Conservation (phyloP, 2,329 filamentous ascomycete species). For the Diaporthe amygdali region DNA sequence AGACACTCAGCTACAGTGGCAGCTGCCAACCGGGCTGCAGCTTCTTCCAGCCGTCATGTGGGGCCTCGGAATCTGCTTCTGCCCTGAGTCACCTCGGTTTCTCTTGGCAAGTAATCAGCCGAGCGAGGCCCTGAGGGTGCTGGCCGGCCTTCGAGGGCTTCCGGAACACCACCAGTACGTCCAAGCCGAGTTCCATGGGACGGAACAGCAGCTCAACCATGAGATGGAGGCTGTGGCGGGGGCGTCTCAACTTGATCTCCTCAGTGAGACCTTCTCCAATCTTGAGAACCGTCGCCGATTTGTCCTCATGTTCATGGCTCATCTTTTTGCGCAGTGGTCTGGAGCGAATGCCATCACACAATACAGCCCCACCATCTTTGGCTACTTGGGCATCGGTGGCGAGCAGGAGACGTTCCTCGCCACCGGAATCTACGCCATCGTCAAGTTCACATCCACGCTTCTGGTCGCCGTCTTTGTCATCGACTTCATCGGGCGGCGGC, state of each 20-base stretch:
- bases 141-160: not conserved
- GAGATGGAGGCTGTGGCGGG: constrained; percentile 75
- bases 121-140: not conserved
- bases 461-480: constrained; percentile 79
- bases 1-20: constrained; percentile 26
- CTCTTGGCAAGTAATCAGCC: not conserved
- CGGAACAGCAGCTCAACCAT: constrained; percentile 59
- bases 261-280: constrained; percentile 72
- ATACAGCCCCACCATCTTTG: constrained; percentile 77
- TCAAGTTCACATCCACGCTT: constrained; percentile 72
- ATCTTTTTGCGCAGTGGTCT: constrained; percentile 76
- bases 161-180: not conserved
- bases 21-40: constrained; percentile 55
- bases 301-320: constrained; percentile 70
- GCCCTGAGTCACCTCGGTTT: constrained; percentile 61
- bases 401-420: constrained; percentile 72
- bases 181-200: not conserved
- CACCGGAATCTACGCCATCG: constrained; percentile 76
- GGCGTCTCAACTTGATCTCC: constrained; percentile 64
- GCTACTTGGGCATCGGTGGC: constrained; percentile 72
- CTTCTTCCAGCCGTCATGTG: constrained; percentile 60
- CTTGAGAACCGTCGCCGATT: constrained; percentile 76
- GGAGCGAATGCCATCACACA: constrained; percentile 77
- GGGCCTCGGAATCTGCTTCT: constrained; percentile 55
- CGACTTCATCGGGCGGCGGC: constrained; percentile 78